Evolutionary conservation across 1,284 basidiomycete species (phyloP).

Genomic region (Rhodotorula mucilaginosa): DNA sequence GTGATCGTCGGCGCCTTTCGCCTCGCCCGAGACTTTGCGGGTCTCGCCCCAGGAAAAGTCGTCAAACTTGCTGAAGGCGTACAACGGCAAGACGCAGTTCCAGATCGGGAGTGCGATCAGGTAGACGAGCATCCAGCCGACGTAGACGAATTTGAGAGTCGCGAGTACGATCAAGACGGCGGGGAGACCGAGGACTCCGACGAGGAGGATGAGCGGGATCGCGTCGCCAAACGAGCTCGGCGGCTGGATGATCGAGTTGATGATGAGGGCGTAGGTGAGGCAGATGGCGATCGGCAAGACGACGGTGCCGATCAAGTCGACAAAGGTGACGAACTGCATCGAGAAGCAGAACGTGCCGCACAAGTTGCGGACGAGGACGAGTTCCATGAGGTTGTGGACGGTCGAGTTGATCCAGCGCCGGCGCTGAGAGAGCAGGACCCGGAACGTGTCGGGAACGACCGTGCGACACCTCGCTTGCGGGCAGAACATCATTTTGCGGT

Average conservation of each 20-base stretch:
- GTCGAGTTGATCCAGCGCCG: slow-evolving; percentile 99
- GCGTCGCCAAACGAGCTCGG: slow-evolving; percentile 85
- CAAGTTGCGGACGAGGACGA: slow-evolving; percentile 91
- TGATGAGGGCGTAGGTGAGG: slow-evolving; percentile 84
- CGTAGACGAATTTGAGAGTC: slow-evolving; percentile 89
- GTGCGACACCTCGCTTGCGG: slow-evolving; percentile 94
- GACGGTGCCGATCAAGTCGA: slow-evolving; percentile 95
- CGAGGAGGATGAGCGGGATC: slow-evolving; percentile 86
- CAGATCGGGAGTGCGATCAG: slow-evolving; percentile 82
- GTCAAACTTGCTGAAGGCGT: slow-evolving; percentile 99
- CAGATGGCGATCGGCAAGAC: slow-evolving; percentile 92
- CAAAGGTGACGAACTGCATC: slow-evolving; percentile 83
- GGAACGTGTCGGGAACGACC: slow-evolving; percentile 93
- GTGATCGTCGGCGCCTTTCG: slow-evolving; percentile 67
- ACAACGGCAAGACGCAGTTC: slow-evolving; percentile 82
- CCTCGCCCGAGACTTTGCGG: slow-evolving; percentile 91
- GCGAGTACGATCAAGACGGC: slow-evolving; percentile 89
- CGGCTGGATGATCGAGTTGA: slow-evolving; percentile 71
- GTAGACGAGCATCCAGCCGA: slow-evolving; percentile 97
- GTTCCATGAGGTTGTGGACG: slow-evolving; percentile 98
- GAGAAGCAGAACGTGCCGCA: slow-evolving; percentile 58
- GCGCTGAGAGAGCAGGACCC: slow-evolving; percentile 88
- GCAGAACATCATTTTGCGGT: slow-evolving; percentile 98
- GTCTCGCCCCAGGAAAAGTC: slow-evolving; percentile 99
- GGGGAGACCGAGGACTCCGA: slow-evolving; percentile 88